These are phyloP conservation scores for Verticillium isaacii DNA, from an alignment of 2,329 filamentous ascomycete species.

Conservation along the genomic window DNA sequence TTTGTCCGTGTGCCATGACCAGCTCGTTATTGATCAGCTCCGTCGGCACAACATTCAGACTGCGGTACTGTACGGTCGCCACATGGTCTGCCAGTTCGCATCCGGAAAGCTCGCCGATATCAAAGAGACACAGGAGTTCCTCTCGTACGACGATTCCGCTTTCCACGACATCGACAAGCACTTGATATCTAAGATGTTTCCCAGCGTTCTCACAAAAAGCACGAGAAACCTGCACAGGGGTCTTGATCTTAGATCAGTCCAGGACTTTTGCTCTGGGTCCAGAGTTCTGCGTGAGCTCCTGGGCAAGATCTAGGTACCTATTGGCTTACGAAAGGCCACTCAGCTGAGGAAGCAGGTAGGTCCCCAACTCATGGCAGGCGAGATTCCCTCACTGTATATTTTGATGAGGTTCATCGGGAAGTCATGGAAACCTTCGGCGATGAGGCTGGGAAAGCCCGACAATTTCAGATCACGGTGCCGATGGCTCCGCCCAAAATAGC, in stretches of 20 bases:
- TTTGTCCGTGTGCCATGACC: neutral
- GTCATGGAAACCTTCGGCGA: too few species aligned
- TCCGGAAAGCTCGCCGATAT: neutral
- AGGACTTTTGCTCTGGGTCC: too few species aligned
- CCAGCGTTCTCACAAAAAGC: neutral
- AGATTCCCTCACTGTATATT: too few species aligned
- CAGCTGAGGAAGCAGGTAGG: too few species aligned
- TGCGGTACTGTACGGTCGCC: neutral
- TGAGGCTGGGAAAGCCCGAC: too few species aligned
- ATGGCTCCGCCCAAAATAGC: too few species aligned
- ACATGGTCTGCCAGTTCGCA: neutral
- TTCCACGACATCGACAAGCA: neutral
- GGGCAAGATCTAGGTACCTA: too few species aligned
- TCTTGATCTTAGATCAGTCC: neutral
- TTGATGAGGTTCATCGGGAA: too few species aligned
- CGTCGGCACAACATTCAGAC: neutral
- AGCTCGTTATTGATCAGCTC: neutral
- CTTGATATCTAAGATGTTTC: neutral
- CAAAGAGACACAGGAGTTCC: neutral
- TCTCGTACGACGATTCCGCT: neutral
- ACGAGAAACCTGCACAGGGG: neutral
- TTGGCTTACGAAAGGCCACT: too few species aligned
- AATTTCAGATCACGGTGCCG: too few species aligned
- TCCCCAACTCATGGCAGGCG: too few species aligned
- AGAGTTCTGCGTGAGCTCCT: too few species aligned